phyloP scores from a whole-genome alignment of 257 asterid species.

The Craterostigma plantagineum region DNA sequence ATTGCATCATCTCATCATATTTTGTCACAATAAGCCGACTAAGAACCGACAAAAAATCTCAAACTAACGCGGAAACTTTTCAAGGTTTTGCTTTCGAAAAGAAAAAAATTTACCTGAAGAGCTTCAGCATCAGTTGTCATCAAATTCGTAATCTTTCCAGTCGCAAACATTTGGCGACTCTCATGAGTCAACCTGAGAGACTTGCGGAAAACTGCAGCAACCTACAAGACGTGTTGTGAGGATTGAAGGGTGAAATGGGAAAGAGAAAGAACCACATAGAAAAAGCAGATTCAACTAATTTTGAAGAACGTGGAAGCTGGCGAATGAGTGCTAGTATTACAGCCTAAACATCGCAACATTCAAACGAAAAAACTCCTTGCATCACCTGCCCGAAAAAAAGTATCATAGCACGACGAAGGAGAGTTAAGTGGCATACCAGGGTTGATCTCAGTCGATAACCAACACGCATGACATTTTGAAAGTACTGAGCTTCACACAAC shows the following conservation, averaged over 20 bases:
- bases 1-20: background rate
- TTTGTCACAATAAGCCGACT: too few species aligned
- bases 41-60: too few species aligned
- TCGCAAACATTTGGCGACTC: constrained; percentile 74
- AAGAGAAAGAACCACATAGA: too few species aligned
- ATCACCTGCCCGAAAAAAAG: background rate
- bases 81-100: constrained; percentile 1
- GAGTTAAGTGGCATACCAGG: constrained; percentile 40
- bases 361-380: constrained; percentile 5
- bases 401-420: background rate
- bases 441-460: constrained; percentile 88
- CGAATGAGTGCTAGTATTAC: too few species aligned
- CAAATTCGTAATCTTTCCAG: constrained; percentile 85
- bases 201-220: constrained; percentile 87
- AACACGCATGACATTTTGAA: constrained; percentile 95
- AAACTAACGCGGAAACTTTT: constrained; percentile 5
- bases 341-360: too few species aligned
- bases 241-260: too few species aligned
- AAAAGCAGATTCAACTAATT: too few species aligned
- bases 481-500: constrained; percentile 87
- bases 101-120: constrained; percentile 49
- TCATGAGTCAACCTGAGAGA: constrained; percentile 81
- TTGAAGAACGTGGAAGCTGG: too few species aligned
- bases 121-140: constrained; percentile 94
- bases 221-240: constrained; percentile 21